Evolutionary conservation across 2,329 filamentous ascomycete species (phyloP), one percentile per base, ranked within the genome.

Genomic region (Colletotrichum aenigma): DNA sequence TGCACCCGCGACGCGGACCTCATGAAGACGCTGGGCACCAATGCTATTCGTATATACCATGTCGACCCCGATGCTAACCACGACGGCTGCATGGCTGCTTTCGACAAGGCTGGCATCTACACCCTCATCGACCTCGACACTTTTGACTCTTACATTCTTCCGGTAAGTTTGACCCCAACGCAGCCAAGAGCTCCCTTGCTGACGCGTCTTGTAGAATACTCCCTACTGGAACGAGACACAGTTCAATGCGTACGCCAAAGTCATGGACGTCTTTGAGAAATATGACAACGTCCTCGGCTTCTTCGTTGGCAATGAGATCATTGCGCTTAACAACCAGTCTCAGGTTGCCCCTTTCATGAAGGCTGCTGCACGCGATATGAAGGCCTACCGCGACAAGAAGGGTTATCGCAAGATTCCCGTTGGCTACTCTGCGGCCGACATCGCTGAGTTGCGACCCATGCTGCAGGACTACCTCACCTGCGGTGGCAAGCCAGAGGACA

Each of bases 281-380:
- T 98, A 94, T 82, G 91, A 96, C 84, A 98, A 98, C 83, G 89
- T 94, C 2, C 91, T 95, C 13, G 95, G 94, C 61, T 94, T 97
- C 83, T 96, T 97, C 80, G 90, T 98, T 75, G 96, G 95, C 78
- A 98, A 98, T 81, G 96, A 98, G 84, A 94, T 97, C 75, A 92
- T 98, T 80, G 94, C 93, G 55, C 87, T 86, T 61, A 85, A 86
- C 75, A 88, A 88, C 77, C 88, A 91, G 80, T 92, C 90, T 52
- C 81, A 85, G 30, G 93, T 94, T 36, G 95, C 95, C 10, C 95
- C 95, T 4, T 98, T 93, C 82, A 92, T 97, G 86, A 96, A 97
- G 84, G 93, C 95, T 66, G 94, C 95, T 32, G 91, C 92, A 61
- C 91, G 94, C 76, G 95, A 98, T 83, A 89, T 97, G 87, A 97